Conservation (phyloP, 2,329 filamentous ascomycete species). For the Aspergillus aculeatinus region DNA sequence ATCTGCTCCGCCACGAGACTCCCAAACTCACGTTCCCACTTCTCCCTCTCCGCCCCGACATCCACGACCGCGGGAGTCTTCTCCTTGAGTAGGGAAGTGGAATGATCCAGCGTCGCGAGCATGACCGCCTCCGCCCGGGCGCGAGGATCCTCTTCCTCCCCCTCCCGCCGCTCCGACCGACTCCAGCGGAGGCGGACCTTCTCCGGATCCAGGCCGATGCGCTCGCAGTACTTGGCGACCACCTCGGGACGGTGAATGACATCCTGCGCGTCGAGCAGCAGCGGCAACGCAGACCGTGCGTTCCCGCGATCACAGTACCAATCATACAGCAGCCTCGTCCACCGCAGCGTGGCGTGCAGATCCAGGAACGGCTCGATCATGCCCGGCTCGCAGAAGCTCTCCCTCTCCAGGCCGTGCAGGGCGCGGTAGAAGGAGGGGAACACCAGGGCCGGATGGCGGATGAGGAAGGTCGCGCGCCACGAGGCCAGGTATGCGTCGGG, state of each 20-base stretch:
- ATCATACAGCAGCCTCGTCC: slow-evolving; percentile 1
- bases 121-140: background rate
- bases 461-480: slow-evolving; percentile 30
- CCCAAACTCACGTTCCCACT: slow-evolving; percentile 7
- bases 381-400: background rate
- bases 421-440: slow-evolving; percentile 36
- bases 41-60: background rate
- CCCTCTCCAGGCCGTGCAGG: background rate
- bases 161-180: background rate
- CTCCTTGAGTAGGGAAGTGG: background rate
- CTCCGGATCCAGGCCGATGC: background rate
- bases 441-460: slow-evolving; percentile 35
- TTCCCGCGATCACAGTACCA: background rate
- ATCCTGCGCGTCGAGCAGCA: slow-evolving; percentile 31
- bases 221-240: slow-evolving; percentile 9
- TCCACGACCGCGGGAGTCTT: background rate
- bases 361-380: background rate
- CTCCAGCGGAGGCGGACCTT: background rate
- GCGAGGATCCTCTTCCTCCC: background rate
- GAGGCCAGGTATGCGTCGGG: slow-evolving; percentile 30
- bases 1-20: background rate
- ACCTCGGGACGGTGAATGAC: slow-evolving; percentile 25
- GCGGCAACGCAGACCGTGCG: background rate
- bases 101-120: background rate
- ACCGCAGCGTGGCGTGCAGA: background rate